These are phyloP conservation scores for Eucalyptus shirleyi DNA, from an alignment of 345 rosid genomes.

Conservation along the genomic window DNA sequence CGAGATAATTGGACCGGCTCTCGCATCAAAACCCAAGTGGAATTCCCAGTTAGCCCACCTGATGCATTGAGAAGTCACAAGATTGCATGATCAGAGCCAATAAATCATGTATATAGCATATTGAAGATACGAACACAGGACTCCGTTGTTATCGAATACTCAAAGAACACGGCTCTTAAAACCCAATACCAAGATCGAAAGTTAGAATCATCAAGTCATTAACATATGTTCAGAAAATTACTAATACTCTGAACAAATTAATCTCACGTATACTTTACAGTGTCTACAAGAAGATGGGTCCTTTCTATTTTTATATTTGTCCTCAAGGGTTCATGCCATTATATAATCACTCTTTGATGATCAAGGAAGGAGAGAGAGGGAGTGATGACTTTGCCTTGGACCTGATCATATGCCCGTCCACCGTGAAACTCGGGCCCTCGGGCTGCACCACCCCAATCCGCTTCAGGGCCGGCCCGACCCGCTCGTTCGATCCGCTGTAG, in stretches of 20 bases:
- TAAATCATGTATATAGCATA: neutral
- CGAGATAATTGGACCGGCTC: constrained; percentile 50
- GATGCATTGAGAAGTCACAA: neutral
- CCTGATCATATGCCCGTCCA: neutral
- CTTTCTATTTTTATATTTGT: neutral
- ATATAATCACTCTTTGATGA: neutral
- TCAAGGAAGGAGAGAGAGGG: neutral
- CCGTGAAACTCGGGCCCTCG: constrained; percentile 1
- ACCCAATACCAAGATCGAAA: neutral
- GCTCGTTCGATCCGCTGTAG: constrained; percentile 16
- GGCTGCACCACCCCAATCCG: neutral
- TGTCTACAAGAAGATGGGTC: neutral
- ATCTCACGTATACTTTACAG: neutral
- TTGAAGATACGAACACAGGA: neutral
- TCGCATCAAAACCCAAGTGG: constrained; percentile 55
- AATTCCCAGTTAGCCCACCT: constrained; percentile 72
- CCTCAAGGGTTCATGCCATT: neutral
- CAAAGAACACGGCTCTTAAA: neutral
- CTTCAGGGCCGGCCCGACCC: constrained; percentile 5
- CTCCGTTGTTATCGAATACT: neutral
- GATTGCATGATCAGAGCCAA: neutral
- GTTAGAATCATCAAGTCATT: neutral
- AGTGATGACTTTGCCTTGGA: neutral
- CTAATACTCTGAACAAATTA: neutral
- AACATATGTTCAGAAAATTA: neutral